phyloP scores from a whole-genome alignment of 352 stramenopile species.

The Phytophthora gonapodyides region DNA sequence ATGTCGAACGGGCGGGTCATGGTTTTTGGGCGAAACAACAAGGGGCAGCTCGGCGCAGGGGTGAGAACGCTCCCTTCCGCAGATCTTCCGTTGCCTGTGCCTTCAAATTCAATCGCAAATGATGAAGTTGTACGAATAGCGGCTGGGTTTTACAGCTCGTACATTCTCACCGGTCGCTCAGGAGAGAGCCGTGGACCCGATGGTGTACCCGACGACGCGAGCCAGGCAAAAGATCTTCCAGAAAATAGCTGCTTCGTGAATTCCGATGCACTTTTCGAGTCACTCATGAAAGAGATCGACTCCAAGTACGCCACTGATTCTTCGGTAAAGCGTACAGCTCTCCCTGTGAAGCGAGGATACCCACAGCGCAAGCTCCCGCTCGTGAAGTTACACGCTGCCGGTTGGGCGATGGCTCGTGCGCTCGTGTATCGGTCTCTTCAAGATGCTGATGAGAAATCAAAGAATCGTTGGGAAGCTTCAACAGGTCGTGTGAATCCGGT shows the following conservation, averaged over 20 bases:
- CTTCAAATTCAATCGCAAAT: conserved; percentile 74
- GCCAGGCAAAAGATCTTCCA: conserved; percentile 57
- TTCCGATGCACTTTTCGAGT: conserved; percentile 84
- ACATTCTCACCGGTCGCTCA: conserved; percentile 83
- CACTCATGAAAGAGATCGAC: conserved; percentile 89
- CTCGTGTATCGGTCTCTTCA: conserved; percentile 81
- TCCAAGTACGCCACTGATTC: conserved; percentile 34
- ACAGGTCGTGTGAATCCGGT: conserved; percentile 51
- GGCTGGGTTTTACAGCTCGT: conserved; percentile 89
- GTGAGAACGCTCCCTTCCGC: conserved; percentile 79
- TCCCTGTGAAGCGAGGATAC: conserved; percentile 55
- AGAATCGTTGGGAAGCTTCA: conserved; percentile 12
- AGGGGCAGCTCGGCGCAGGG: conserved; percentile 79
- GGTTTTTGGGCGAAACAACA: conserved; percentile 90
- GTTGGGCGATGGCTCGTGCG: conserved; percentile 79
- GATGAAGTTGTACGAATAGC: conserved; percentile 84
- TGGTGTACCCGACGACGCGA: conserved; percentile 37
- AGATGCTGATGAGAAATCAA: conserved; percentile 20
- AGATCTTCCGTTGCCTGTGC: conserved; percentile 77
- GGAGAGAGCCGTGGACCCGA: conserved; percentile 42
- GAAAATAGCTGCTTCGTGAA: conserved; percentile 62
- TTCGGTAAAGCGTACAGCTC: conserved; percentile 24
- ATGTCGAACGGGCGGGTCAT: conserved; percentile 81
- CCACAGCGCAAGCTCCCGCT: conserved; percentile 63
- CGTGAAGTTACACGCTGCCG: conserved; percentile 75